phyloP scores from a whole-genome alignment of 1,284 basidiomycete genomes.

The Ustilago esculenta region DNA sequence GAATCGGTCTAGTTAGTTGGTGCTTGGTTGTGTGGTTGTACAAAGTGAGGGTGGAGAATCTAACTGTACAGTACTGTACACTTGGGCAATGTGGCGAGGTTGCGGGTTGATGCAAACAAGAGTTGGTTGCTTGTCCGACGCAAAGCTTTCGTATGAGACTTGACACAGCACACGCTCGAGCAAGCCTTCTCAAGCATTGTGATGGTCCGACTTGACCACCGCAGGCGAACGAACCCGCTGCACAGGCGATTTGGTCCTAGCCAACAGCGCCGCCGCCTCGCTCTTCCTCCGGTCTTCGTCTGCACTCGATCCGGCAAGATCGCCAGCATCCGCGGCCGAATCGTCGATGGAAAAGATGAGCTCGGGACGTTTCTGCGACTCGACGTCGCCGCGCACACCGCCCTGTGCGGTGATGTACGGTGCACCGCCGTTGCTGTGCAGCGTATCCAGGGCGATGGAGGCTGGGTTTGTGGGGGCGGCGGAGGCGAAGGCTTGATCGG shows the following conservation, averaged over 20 bases:
- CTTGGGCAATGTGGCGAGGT: too few species aligned
- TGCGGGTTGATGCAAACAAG: too few species aligned
- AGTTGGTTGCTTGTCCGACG: too few species aligned
- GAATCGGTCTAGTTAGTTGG: too few species aligned
- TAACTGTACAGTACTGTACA: too few species aligned
- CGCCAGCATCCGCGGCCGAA: conserved; percentile 9
- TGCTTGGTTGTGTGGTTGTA: too few species aligned
- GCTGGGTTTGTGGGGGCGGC: not conserved
- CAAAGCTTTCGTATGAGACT: too few species aligned
- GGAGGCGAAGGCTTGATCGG: conserved; percentile 45
- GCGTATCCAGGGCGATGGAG: conserved; percentile 25
- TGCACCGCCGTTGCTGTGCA: conserved; percentile 27
- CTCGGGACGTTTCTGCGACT: conserved; percentile 41
- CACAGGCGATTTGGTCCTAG: conserved; percentile 28
- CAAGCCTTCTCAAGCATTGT: too few species aligned
- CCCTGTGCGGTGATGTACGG: conserved; percentile 41
- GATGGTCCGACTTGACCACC: not conserved
- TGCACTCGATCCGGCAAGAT: conserved; percentile 20
- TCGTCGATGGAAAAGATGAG: conserved; percentile 43
- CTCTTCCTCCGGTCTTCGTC: conserved; percentile 28
- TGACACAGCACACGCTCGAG: too few species aligned
- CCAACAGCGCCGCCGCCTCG: conserved; percentile 21
- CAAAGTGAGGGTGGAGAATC: too few species aligned
- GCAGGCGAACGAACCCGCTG: conserved; percentile 33
- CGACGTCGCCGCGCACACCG: conserved; percentile 29